Percentiles rank a stretch among this genome's conserved stretches.
Evolutionary conservation across 2,329 filamentous ascomycete species (phyloP).

Genomic region (Drechmeria coniospora): DNA sequence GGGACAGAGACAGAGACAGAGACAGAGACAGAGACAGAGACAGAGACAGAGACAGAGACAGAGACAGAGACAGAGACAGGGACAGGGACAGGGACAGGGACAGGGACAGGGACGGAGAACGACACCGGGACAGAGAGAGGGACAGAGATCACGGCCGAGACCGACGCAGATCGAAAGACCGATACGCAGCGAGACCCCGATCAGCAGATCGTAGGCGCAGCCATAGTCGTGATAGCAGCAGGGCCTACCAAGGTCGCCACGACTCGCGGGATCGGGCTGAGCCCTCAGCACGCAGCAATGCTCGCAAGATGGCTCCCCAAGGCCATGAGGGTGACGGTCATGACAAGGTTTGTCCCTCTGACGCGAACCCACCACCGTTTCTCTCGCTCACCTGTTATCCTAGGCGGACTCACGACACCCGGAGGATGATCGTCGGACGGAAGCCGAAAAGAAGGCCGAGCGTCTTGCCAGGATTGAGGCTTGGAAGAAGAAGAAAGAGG

Average conservation of each 20-base stretch:
- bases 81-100: too few species aligned
- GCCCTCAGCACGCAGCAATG: slow-evolving; percentile 47
- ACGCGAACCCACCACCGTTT: neutral
- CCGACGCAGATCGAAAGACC: slow-evolving; percentile 48
- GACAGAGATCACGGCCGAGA: too few species aligned
- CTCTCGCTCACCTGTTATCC: too few species aligned
- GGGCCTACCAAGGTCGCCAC: slow-evolving; percentile 58
- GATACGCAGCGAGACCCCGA: slow-evolving; percentile 41
- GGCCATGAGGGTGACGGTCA: slow-evolving; percentile 33
- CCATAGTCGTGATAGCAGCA: slow-evolving; percentile 44
- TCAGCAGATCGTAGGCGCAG: slow-evolving; percentile 44
- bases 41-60: neutral
- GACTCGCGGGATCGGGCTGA: slow-evolving; percentile 59
- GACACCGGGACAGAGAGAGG: too few species aligned
- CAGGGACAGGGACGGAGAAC: too few species aligned
- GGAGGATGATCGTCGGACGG: slow-evolving; percentile 36
- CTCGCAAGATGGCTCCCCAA: slow-evolving; percentile 32
- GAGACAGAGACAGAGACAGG: slow-evolving; percentile 13
- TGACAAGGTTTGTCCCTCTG: slow-evolving; percentile 39
- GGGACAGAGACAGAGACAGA: slow-evolving; percentile 1
- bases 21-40: slow-evolving; percentile 11
- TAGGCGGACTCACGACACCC: slow-evolving; percentile 33
- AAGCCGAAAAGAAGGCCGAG: slow-evolving; percentile 63
- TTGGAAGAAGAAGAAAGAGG: slow-evolving; percentile 83
- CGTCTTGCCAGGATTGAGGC: slow-evolving; percentile 69